Conservation (phyloP, 208 protist species). For the Leishmania amazonensis region DNA sequence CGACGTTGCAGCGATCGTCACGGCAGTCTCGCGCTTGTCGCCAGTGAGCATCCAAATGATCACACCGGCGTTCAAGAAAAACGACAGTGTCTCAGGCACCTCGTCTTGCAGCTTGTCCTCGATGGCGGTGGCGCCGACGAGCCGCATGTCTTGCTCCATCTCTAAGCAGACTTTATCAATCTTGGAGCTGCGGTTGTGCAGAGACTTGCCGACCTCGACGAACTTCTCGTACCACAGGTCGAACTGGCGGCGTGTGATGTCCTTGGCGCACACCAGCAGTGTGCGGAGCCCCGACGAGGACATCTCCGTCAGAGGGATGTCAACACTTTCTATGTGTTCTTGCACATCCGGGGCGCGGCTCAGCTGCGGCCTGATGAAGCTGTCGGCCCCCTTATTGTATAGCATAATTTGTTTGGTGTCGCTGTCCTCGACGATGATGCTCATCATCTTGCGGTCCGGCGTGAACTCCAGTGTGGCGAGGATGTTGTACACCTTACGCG, state of each 20-base stretch:
- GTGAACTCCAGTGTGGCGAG: conserved; percentile 91
- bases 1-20: conserved; percentile 86
- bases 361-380: conserved; percentile 65
- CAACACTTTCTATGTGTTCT: conserved; percentile 42
- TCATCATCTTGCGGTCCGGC: conserved; percentile 93
- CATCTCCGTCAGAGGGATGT: conserved; percentile 75
- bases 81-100: conserved; percentile 93
- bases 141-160: conserved; percentile 88
- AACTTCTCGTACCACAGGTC: conserved; percentile 67
- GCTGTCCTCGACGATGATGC: conserved; percentile 80
- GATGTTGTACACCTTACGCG: conserved; percentile 65
- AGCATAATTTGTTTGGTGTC: conserved; percentile 70
- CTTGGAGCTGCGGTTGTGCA: conserved; percentile 58
- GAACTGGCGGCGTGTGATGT: conserved; percentile 61
- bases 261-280: conserved; percentile 78
- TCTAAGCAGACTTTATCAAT: conserved; percentile 85
- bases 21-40: conserved; percentile 97
- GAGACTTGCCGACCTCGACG: conserved; percentile 51
- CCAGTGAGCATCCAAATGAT: conserved; percentile 98
- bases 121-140: conserved; percentile 95
- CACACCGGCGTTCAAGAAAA: conserved; percentile 93
- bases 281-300: conserved; percentile 82
- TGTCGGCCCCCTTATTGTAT: conserved; percentile 93
- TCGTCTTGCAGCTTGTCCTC: conserved; percentile 98
- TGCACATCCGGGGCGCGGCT: conserved; percentile 49